phyloP scores from a whole-genome alignment of 352 stramenopile species.

The Phytophthora ramorum region DNA sequence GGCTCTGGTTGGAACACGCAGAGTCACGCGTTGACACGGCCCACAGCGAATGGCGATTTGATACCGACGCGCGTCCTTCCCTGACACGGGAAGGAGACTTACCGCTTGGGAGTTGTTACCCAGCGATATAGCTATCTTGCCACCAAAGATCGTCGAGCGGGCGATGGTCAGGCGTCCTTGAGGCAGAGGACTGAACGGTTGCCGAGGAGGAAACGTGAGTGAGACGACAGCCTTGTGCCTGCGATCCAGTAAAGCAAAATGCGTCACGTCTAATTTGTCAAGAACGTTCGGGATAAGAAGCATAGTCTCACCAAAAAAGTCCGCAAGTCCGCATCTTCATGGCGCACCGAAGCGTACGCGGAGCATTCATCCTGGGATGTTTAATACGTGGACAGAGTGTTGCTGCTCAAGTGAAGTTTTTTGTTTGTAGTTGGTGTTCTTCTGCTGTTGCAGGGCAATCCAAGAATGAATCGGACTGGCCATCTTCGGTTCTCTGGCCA shows the following conservation, averaged over 20 bases:
- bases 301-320: conserved; percentile 36
- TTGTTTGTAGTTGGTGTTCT: conserved; percentile 8
- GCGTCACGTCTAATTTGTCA: background rate
- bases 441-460: conserved; percentile 18
- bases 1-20: conserved; percentile 30
- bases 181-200: background rate
- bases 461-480: conserved; percentile 21
- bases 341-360: conserved; percentile 21
- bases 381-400: background rate
- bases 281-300: conserved; percentile 1
- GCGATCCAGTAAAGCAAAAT: background rate
- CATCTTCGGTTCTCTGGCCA: conserved; percentile 1
- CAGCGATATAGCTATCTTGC: conserved; percentile 34
- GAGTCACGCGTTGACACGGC: conserved; percentile 12
- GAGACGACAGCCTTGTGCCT: conserved; percentile 39
- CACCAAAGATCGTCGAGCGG: conserved; percentile 30
- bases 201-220: conserved; percentile 18
- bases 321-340: conserved; percentile 43
- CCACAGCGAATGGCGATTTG: conserved; percentile 34
- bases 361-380: conserved; percentile 18
- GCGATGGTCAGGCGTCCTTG: conserved; percentile 26
- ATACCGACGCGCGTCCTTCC: conserved; percentile 23
- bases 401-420: background rate
- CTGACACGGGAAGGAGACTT: conserved; percentile 19
- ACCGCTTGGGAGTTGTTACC: background rate